These are phyloP conservation scores for Brasilioporus rufonigricans DNA, from an alignment of 768 basidiomycete genomes.

Conservation along the genomic window DNA sequence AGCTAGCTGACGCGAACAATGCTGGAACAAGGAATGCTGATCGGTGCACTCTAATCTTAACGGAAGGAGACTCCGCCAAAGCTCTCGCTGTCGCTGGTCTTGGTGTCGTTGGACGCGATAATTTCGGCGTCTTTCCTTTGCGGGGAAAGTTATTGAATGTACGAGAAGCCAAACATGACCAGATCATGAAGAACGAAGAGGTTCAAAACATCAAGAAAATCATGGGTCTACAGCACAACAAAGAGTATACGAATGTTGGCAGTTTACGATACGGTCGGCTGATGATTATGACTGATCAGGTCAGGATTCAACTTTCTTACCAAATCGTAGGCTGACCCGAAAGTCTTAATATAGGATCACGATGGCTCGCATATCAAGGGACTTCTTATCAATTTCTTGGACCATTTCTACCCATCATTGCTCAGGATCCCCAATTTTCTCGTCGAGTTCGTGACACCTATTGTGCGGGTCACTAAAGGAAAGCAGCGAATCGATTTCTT, in stretches of 20 bases:
- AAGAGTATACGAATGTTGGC: conserved; percentile 68
- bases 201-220: conserved; percentile 98
- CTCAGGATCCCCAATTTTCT: conserved; percentile 89
- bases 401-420: conserved; percentile 94
- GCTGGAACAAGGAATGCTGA: conserved; percentile 82
- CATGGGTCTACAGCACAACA: conserved; percentile 92
- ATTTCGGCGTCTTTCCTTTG: conserved; percentile 96
- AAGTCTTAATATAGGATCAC: conserved; percentile 70
- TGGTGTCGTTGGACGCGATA: conserved; percentile 91
- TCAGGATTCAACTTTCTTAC: conserved; percentile 27
- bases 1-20: conserved; percentile 96
- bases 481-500: conserved; percentile 84
- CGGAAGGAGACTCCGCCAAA: conserved; percentile 99
- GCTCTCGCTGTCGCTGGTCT: conserved; percentile 93
- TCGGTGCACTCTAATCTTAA: conserved; percentile 92
- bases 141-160: conserved; percentile 97
- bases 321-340: background rate
- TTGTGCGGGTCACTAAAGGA: conserved; percentile 89
- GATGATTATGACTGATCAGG: conserved; percentile 99
- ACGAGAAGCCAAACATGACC: conserved; percentile 92
- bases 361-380: conserved; percentile 99
- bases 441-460: conserved; percentile 98
- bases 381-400: conserved; percentile 96
- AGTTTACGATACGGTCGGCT: conserved; percentile 88
- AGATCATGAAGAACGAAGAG: conserved; percentile 98